A percentile compares a stretch with the other conserved stretches of the same genome.
These are phyloP conservation scores for Sistotremastrum suecicum DNA, from an alignment of 768 basidiomycete species.

Conservation along the genomic window DNA sequence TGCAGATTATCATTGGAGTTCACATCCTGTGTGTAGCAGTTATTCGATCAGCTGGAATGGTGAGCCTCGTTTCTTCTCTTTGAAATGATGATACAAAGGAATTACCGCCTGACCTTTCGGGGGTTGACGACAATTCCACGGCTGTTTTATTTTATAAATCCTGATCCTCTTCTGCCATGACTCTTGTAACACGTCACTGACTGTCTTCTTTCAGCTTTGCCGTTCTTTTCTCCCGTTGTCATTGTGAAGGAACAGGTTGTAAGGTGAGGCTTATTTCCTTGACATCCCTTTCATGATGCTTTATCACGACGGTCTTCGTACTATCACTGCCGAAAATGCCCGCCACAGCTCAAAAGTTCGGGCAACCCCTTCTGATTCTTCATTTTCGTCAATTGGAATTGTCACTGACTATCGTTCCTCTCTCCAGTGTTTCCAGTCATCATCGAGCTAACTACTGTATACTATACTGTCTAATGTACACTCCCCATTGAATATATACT, in stretches of 20 bases:
- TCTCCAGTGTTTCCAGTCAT: too few species aligned
- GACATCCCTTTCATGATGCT: slow-evolving; percentile 38
- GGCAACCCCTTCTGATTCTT: slow-evolving; percentile 65
- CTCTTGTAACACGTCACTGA: neutral
- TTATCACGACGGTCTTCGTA: slow-evolving; percentile 94
- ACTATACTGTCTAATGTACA: too few species aligned
- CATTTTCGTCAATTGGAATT: too few species aligned
- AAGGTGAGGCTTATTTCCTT: slow-evolving; percentile 9
- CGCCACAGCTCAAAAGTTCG: slow-evolving; percentile 81
- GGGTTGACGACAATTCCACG: slow-evolving; percentile 64
- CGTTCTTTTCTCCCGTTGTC: neutral
- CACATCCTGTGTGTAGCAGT: neutral
- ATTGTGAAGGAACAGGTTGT: neutral
- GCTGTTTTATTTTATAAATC: slow-evolving; percentile 55
- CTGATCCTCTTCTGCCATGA: slow-evolving; percentile 27
- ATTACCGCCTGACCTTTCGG: slow-evolving; percentile 68
- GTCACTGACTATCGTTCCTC: too few species aligned
- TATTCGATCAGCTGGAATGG: slow-evolving; percentile 7
- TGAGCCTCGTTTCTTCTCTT: slow-evolving; percentile 19
- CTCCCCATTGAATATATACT: too few species aligned
- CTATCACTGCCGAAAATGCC: slow-evolving; percentile 70
- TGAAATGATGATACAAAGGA: slow-evolving; percentile 54
- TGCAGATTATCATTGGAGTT: slow-evolving; percentile 2
- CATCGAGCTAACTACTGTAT: too few species aligned
- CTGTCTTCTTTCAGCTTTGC: neutral